Evolutionary conservation across 2,329 filamentous ascomycete species (phyloP), one percentile per base, ranked within the genome.

Genomic region (Fusarium nisikadoi): DNA sequence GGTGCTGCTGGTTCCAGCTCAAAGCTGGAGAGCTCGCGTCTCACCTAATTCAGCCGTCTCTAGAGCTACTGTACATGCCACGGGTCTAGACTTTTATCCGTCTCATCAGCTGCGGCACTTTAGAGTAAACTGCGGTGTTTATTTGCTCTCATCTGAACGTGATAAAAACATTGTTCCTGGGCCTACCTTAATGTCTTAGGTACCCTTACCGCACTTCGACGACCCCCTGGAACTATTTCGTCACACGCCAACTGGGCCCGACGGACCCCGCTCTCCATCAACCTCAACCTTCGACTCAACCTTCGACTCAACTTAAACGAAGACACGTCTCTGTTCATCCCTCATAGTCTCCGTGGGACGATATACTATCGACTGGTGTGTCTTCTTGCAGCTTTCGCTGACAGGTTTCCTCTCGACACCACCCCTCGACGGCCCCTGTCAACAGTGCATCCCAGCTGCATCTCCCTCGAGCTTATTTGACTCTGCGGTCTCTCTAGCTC

Each of bases 191-290:
- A 27, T 56, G 36, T 38, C 13, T 61, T 65, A 41, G 46, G 49
- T 64, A 45, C 66, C 67, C 58, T 65, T 67, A 62, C 70, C 62
- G 50, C 70, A 55, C 60, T 66, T 66, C 61, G 16, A 55, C 53
- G 41, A 20, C 43, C 65, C 59, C 56, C 70, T 67, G 71, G 62
- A 67, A 27, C 46, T 56, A 76, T 77, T 77, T 75, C 75, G 75
- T 77, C 75, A 77, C 75, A 53, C 71, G 65, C 75, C 61, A 66
- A 70, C 66, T 71, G 62, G 71, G 55, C 70, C 63, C 65, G 63
- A 25, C 55, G 61, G 72, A 77, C 75, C 75, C 75, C 75, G 75
- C 75, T 76, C 75, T 60, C 63, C 50, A 56, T 66, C 58, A n/a
- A 61, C 66, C 25, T 68, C 54, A 36, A 66, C 25, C 36, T 68